Evolutionary conservation across 441 rosid genomes (phyloP).

Genomic region (Aquilaria agallochum): DNA sequence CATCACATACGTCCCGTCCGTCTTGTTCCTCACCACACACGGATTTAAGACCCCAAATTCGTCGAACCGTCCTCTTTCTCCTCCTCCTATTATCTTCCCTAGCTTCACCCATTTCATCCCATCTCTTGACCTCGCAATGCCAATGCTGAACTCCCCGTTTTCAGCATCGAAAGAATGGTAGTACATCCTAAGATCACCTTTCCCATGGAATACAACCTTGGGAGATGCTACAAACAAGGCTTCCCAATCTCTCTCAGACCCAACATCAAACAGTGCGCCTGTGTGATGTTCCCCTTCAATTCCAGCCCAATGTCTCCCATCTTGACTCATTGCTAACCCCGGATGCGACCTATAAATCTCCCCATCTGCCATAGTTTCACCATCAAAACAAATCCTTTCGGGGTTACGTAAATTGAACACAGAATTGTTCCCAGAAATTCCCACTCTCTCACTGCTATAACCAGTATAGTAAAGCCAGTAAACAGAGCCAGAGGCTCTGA

Average conservation of each 20-base stretch:
- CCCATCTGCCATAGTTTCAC: constrained; percentile 11
- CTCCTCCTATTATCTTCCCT: constrained; percentile 71
- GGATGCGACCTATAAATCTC: constrained; percentile 50
- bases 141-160: constrained; percentile 42
- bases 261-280: constrained; percentile 77
- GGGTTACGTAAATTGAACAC: constrained; percentile 38
- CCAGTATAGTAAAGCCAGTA: constrained; percentile 85
- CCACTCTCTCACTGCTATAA: constrained; percentile 38
- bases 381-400: constrained; percentile 29
- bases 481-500: constrained; percentile 54
- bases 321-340: constrained; percentile 80
- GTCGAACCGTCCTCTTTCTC: constrained; percentile 45
- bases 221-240: constrained; percentile 55
- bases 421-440: constrained; percentile 24
- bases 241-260: constrained; percentile 75
- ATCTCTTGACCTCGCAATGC: constrained; percentile 76
- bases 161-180: constrained; percentile 62
- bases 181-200: constrained; percentile 75
- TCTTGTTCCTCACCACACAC: constrained; percentile 49
- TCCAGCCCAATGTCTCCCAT: constrained; percentile 89
- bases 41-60: constrained; percentile 54
- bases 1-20: constrained; percentile 67
- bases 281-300: constrained; percentile 88
- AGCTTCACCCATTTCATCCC: constrained; percentile 79
- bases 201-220: constrained; percentile 59